Evolutionary conservation across 768 basidiomycete species (phyloP).

Genomic region (Epithele typhae): DNA sequence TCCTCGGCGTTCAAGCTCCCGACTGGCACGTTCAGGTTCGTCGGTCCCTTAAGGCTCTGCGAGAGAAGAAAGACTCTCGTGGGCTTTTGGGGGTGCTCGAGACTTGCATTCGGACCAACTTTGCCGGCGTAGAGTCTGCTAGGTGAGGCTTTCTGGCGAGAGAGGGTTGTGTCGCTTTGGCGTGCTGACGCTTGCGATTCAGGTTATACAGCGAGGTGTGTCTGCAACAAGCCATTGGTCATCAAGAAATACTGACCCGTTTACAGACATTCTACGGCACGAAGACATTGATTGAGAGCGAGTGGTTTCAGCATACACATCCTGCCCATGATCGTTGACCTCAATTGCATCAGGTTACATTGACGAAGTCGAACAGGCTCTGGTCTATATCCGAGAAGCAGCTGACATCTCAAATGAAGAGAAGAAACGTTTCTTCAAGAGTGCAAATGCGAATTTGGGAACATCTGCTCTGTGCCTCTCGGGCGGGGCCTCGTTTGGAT

Average conservation of each 20-base stretch:
- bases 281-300: conserved; percentile 85
- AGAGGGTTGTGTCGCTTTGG: too few relatives aligned
- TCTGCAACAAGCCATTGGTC: not conserved
- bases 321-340: not conserved
- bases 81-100: conserved; percentile 88
- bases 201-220: conserved; percentile 85
- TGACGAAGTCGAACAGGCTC: conserved; percentile 68
- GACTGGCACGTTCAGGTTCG: conserved; percentile 68
- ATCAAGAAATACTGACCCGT: not conserved
- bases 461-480: conserved; percentile 90
- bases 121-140: conserved; percentile 86
- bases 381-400: conserved; percentile 74
- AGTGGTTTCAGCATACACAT: too few relatives aligned
- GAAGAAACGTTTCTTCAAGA: conserved; percentile 90
- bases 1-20: too few relatives aligned
- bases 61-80: conserved; percentile 76
- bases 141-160: too few relatives aligned
- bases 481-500: conserved; percentile 95
- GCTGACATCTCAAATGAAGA: conserved; percentile 76
- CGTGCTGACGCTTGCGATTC: not conserved
- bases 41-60: conserved; percentile 63
- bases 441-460: conserved; percentile 84
- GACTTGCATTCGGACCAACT: conserved; percentile 86
- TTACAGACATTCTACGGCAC: conserved; percentile 85
- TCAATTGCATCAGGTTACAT: conserved; percentile 56